Conservation (phyloP, 768 basidiomycete genomes). For the Boletus bicolor region DNA sequence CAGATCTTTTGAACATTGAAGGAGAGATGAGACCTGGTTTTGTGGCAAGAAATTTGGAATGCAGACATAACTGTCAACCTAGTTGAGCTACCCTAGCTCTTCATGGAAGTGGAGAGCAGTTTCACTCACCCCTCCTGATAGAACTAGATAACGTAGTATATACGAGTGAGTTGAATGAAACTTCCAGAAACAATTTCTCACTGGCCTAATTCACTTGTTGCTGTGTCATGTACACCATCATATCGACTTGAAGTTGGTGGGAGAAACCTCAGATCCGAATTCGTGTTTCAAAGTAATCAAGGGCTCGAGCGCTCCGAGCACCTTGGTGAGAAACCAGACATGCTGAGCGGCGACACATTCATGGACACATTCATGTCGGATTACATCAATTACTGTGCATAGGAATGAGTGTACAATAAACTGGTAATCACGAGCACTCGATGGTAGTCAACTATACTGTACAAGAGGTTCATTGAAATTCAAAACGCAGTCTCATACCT, state of each 20-base stretch:
- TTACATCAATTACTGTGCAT: conserved; percentile 6
- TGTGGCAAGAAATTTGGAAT: conserved; percentile 66
- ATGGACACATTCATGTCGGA: neutral
- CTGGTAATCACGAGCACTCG: conserved; percentile 2
- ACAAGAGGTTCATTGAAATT: neutral
- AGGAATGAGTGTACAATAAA: conserved; percentile 11
- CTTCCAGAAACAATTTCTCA: neutral
- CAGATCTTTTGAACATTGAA: conserved; percentile 69
- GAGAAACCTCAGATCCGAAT: neutral
- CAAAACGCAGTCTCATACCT: conserved; percentile 18
- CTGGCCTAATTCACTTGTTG: conserved; percentile 58
- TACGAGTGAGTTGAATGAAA: neutral
- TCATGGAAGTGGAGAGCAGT: neutral
- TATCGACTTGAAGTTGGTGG: neutral
- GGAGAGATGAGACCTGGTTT: conserved; percentile 58
- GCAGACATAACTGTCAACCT: conserved; percentile 63
- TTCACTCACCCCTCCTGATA: conserved; percentile 51
- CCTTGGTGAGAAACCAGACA: neutral
- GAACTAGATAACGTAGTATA: conserved; percentile 39
- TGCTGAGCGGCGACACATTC: neutral
- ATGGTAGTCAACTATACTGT: conserved; percentile 1
- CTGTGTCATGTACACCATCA: conserved; percentile 47
- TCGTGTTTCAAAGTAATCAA: neutral
- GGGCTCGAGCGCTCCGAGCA: too few species aligned
- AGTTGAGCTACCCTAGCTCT: neutral